Base-by-base conservation (phyloP, 495 filamentous ascomycete species). In the Daldinia concentrica region DNA sequence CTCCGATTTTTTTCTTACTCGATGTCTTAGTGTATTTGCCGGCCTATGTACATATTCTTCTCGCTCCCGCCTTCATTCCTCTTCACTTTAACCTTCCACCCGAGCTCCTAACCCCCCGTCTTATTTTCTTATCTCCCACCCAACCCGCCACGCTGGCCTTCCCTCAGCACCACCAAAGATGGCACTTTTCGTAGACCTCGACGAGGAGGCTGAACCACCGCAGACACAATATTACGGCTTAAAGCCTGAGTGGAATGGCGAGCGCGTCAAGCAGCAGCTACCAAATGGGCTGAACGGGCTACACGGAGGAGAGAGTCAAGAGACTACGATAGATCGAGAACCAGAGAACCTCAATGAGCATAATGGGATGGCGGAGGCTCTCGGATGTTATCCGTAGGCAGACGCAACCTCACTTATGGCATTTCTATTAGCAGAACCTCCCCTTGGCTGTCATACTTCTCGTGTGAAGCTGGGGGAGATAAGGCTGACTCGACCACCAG, bases 311-410 rank as follows among this genome's bases (percentile, higher is more conserved):
- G 66, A 75, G 58, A 55, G 57, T 26, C 68, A 73, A 26, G 39
- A 32, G n/a, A 17, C 55, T 19, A 76, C 69, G 50, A 61, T 61
- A 66, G 62, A 72, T 29, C 64, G 66, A 52, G 80, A 79, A 66
- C 82, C 83, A 74, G 82, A 86, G 57, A 88, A 88, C 80, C 87
- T 84, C 50, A 94, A 93, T 76, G 77, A 84, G 74, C 70, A 69
- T 73, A 91, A 88, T 81, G 83, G 84, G 61, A 90, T 95, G 82
- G 91, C 92, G 32, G 86, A 88, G 75, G 90, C 92, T 69, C 83
- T 97, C 81, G 90, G 90, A 71, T 95, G 93, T 82, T 97, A 97
- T 86, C 94, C 94, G 94, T 97, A 85, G 72, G 84, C 80, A 73
- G 66, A 76, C 73, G 74, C 64, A 66, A 65, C 59, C 70, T 73